Evolutionary conservation across 2,329 filamentous ascomycete genomes (phyloP).

Genomic region (Fonsecaea erecta): DNA sequence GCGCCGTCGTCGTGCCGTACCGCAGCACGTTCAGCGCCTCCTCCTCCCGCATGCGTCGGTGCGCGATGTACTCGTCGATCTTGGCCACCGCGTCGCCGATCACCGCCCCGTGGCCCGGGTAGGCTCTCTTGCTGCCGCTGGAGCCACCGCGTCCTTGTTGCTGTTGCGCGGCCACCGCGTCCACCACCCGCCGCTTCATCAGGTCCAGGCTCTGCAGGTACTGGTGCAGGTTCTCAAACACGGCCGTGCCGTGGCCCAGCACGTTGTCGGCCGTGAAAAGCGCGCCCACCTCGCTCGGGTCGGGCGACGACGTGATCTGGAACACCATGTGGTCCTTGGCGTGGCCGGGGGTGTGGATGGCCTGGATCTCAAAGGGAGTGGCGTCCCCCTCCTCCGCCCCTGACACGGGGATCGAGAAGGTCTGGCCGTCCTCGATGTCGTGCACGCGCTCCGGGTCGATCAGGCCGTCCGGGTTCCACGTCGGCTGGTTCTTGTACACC

Average conservation of each 20-base stretch:
- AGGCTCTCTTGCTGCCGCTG: slow-evolving; percentile 63
- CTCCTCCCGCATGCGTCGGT: slow-evolving; percentile 77
- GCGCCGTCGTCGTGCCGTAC: slow-evolving; percentile 42
- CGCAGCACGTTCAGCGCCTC: slow-evolving; percentile 72
- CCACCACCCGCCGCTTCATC: slow-evolving; percentile 57
- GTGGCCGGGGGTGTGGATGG: slow-evolving; percentile 74
- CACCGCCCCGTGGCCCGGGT: slow-evolving; percentile 85
- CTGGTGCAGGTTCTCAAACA: slow-evolving; percentile 74
- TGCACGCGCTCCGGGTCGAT: slow-evolving; percentile 61
- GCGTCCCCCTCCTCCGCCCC: no score
- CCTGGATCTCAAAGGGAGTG: slow-evolving; percentile 64
- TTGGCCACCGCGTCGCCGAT: slow-evolving; percentile 72
- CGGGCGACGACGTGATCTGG: slow-evolving; percentile 57
- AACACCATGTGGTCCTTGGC: slow-evolving; percentile 82
- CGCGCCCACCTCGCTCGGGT: slow-evolving; percentile 67
- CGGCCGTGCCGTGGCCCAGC: slow-evolving; percentile 81
- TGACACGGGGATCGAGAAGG: slow-evolving; percentile 39
- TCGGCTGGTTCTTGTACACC: slow-evolving; percentile 51
- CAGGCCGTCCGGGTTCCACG: slow-evolving; percentile 59
- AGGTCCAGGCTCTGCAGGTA: slow-evolving; percentile 72
- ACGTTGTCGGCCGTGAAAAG: slow-evolving; percentile 92
- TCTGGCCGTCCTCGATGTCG: slow-evolving; percentile 44
- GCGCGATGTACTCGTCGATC: slow-evolving; percentile 80
- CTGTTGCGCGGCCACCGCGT: slow-evolving; percentile 8
- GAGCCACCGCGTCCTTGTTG: not conserved